A percentile compares a stretch with the other conserved stretches of the same genome.
These are phyloP conservation scores for Lactifluus hygrophoroides DNA, from an alignment of 768 basidiomycete species.

Conservation along the genomic window DNA sequence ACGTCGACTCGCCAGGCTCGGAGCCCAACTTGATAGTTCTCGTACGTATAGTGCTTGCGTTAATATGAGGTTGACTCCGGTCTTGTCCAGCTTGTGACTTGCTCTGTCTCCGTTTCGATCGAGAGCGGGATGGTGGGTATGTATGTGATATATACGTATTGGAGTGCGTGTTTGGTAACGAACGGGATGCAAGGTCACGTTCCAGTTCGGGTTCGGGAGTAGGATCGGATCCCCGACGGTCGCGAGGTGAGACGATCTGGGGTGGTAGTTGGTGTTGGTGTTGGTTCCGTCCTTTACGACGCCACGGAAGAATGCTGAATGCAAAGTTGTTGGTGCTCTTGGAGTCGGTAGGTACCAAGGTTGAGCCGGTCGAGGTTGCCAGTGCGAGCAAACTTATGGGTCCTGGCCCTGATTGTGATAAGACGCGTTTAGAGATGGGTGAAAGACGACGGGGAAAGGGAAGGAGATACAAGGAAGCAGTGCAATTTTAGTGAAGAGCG, in stretches of 20 bases:
- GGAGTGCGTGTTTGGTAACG: neutral
- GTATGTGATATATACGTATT: neutral
- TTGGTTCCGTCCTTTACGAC: constrained; percentile 1
- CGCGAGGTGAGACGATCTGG: neutral
- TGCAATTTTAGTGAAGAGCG: neutral
- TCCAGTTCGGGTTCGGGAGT: neutral
- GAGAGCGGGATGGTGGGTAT: constrained; percentile 2
- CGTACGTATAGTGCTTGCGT: neutral
- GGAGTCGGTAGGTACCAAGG: neutral
- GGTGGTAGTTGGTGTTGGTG: neutral
- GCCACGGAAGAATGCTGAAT: neutral
- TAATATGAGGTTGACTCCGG: neutral
- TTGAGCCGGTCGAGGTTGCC: neutral
- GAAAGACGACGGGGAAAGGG: neutral
- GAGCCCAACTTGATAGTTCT: neutral
- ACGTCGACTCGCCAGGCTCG: neutral
- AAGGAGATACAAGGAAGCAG: neutral
- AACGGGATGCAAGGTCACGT: neutral
- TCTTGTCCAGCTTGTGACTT: neutral
- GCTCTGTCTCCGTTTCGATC: neutral
- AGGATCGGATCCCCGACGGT: neutral
- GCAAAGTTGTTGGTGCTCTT: neutral
- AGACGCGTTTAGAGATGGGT: neutral
- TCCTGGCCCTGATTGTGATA: neutral
- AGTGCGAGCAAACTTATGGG: neutral